These are phyloP conservation scores for Ganoderma lingzhi DNA, from an alignment of 1,284 basidiomycete species.

Conservation along the genomic window DNA sequence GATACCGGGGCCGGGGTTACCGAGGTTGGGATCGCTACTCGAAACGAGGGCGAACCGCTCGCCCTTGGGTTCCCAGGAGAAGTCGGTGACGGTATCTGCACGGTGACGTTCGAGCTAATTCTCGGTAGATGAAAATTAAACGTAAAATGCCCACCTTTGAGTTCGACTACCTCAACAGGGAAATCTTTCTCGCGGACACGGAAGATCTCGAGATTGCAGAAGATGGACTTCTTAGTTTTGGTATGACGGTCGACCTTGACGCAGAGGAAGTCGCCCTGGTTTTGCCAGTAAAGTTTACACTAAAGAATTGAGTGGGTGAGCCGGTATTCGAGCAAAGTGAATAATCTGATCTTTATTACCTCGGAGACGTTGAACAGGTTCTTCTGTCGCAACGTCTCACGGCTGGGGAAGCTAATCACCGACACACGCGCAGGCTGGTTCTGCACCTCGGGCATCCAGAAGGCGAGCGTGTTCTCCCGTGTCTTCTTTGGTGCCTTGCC, in stretches of 20 bases:
- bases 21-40: slow-evolving; percentile 93
- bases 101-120: not conserved
- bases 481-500: slow-evolving; percentile 55
- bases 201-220: slow-evolving; percentile 99
- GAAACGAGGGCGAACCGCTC: slow-evolving; percentile 97
- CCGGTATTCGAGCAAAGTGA: slow-evolving; percentile 24
- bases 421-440: slow-evolving; percentile 99
- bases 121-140: not conserved
- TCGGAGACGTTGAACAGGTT: slow-evolving; percentile 99
- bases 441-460: slow-evolving; percentile 96
- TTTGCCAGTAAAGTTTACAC: slow-evolving; percentile 99
- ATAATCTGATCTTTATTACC: slow-evolving; percentile 51
- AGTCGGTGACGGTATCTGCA: slow-evolving; percentile 93
- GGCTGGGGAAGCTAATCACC: slow-evolving; percentile 88
- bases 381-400: slow-evolving; percentile 90
- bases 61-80: slow-evolving; percentile 98
- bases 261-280: slow-evolving; percentile 98
- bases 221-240: slow-evolving; percentile 99
- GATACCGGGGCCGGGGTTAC: slow-evolving; percentile 88
- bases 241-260: slow-evolving; percentile 99
- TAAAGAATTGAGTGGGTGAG: slow-evolving; percentile 40
- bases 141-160: slow-evolving; percentile 73
- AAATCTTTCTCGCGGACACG: slow-evolving; percentile 97
- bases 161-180: slow-evolving; percentile 97
- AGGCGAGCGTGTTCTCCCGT: slow-evolving; percentile 95